phyloP scores from a whole-genome alignment of 2,329 filamentous ascomycete species.

The Aureobasidium sp. region DNA sequence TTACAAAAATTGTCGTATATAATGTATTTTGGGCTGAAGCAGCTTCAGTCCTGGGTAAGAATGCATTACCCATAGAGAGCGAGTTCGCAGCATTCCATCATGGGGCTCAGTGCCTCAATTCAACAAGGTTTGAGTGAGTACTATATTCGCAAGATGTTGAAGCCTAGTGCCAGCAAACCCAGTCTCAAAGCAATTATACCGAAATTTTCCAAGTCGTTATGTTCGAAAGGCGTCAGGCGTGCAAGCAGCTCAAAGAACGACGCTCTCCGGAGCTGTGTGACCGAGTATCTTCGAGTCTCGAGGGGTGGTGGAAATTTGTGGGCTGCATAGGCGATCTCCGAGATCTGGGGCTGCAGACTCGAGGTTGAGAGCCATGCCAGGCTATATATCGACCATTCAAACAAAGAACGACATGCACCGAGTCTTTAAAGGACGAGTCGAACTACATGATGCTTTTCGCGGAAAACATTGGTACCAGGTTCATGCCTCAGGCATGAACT shows the following conservation, averaged over 20 bases:
- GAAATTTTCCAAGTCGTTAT: background rate
- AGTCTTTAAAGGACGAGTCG: too few relatives aligned
- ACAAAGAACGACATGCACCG: too few relatives aligned
- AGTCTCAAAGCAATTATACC: background rate
- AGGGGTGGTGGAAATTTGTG: background rate
- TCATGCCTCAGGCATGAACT: too few relatives aligned
- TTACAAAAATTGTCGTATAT: too few relatives aligned
- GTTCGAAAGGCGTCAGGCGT: too few relatives aligned
- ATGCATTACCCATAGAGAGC: background rate
- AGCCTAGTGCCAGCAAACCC: too few relatives aligned
- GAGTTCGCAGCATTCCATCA: background rate
- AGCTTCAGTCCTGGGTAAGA: too few relatives aligned
- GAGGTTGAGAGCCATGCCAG: background rate
- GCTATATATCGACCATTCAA: background rate
- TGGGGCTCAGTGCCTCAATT: background rate
- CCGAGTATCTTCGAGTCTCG: background rate
- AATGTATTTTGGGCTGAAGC: too few relatives aligned
- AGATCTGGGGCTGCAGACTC: background rate
- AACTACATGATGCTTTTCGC: too few relatives aligned
- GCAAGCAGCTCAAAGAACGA: background rate
- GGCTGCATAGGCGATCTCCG: background rate
- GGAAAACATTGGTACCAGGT: too few relatives aligned
- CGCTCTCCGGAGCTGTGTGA: background rate
- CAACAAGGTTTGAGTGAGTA: too few relatives aligned
- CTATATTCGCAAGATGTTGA: background rate